phyloP scores from a whole-genome alignment of 2,329 filamentous ascomycete species.

The Leptodontidium sp. region DNA sequence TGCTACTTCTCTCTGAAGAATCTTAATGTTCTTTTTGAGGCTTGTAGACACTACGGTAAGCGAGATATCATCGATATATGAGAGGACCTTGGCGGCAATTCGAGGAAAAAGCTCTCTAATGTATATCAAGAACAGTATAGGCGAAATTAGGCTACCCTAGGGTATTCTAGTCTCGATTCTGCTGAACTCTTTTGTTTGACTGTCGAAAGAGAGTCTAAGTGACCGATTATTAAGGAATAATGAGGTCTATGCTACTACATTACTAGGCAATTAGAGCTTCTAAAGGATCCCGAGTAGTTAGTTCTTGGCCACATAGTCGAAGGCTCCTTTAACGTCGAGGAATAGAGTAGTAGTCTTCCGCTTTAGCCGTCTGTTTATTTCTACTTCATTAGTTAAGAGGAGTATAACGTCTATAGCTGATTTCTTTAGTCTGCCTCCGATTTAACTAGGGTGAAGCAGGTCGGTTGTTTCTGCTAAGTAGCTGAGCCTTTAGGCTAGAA shows the following conservation, averaged over 20 bases:
- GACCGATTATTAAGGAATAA: background rate
- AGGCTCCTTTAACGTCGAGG: conserved; percentile 20
- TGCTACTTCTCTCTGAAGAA: conserved; percentile 1
- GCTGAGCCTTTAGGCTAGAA: conserved; percentile 4
- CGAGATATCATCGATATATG: conserved; percentile 18
- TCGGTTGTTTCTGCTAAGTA: conserved; percentile 22
- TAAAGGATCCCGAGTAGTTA: conserved; percentile 16
- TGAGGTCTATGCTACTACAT: background rate
- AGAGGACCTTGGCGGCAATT: background rate
- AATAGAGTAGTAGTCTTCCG: conserved; percentile 17
- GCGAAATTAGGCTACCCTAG: background rate
- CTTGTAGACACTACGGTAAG: conserved; percentile 7
- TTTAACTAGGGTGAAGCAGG: conserved; percentile 17
- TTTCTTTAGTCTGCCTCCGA: conserved; percentile 20
- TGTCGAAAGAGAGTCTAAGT: background rate
- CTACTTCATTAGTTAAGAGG: background rate
- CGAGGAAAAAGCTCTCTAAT: background rate
- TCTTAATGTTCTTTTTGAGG: conserved; percentile 3
- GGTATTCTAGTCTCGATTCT: background rate
- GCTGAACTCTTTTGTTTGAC: background rate
- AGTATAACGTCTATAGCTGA: conserved; percentile 18
- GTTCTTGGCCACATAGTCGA: conserved; percentile 19
- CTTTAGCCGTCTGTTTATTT: background rate
- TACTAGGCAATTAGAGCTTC: background rate
- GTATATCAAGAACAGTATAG: background rate